Evolutionary conservation across 495 filamentous ascomycete genomes (phyloP).

Genomic region (Penicillium atrosanguineum): DNA sequence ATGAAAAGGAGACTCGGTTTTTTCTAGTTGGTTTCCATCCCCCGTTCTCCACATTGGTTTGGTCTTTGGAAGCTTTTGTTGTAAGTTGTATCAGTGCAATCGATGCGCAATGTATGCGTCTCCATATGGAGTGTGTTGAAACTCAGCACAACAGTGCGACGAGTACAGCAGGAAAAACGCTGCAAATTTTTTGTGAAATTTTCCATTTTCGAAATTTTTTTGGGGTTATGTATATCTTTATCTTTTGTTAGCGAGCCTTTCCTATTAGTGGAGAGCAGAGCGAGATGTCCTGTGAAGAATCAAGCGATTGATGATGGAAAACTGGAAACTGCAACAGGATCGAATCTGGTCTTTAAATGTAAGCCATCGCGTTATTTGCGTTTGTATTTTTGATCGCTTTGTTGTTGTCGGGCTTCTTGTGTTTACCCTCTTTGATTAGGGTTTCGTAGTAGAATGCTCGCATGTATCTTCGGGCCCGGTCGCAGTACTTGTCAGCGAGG

Average conservation of each 20-base stretch:
- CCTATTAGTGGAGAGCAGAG: background rate
- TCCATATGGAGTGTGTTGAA: background rate
- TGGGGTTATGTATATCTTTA: background rate
- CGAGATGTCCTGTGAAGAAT: background rate
- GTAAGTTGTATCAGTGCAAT: background rate
- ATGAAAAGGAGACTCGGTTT: background rate
- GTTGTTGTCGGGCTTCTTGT: background rate
- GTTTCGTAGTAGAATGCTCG: constrained; percentile 11
- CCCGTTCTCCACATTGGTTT: background rate
- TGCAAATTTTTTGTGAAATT: background rate
- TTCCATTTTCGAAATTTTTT: background rate
- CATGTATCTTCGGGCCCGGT: constrained; percentile 64
- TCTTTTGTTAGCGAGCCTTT: background rate
- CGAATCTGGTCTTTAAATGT: constrained; percentile 4
- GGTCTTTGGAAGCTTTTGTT: background rate
- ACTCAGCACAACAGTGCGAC: background rate
- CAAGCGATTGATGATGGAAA: background rate
- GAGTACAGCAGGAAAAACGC: background rate
- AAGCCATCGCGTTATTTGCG: constrained; percentile 6
- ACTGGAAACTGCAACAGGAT: background rate
- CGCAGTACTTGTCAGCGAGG: constrained; percentile 75
- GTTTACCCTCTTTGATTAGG: background rate
- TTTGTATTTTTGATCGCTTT: no score
- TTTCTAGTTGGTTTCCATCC: background rate
- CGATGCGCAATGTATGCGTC: background rate